Base-by-base conservation (phyloP, 305 asterid genomes). In the Fraxinus greggii region DNA sequence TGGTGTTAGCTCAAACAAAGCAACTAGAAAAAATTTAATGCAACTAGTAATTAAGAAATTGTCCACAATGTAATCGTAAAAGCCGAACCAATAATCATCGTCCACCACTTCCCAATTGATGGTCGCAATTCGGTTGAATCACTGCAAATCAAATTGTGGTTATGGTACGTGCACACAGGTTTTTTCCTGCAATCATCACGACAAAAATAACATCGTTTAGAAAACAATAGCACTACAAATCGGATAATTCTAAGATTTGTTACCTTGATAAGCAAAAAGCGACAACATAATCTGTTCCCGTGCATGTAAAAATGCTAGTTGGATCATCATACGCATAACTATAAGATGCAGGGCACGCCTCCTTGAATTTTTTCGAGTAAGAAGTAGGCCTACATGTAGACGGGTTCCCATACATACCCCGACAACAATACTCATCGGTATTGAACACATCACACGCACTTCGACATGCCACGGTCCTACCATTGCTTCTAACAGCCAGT, bases 281-380 rank as follows among this genome's bases (percentile, higher is more conserved):
- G 29, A 95, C 54, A 8, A 91, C 90, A 73, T 95, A 95, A 40
- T 95, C 98, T 0, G 95, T 33, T 0, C 90, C 93, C 0, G 90
- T 67, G 81, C 98, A 95, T 0, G 92, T 91, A 61, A 90, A 95
- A 17, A 95, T 89, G 42, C 98, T 95, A 7, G 91, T 81, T 1
- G 97, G 98, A 42, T 94, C 98, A 81, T 94, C 98, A 75, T 94
- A 94, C 0, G 98, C 98, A 29, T 95, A 95, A 81, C 98, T 95
- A 82, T 95, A 95, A 17, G 98, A 92, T 10, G 86, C 42, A 0
- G 98, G 98, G 86, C 98, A 95, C 0, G 92, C 93, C 24, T 90
- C 61, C 85, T 95, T 95, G 59, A 95, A 95, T 65, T 23, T 65
- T 85, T 87, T 90, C 1, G 98, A 95, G 80, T 95, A 95, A 61